Conservation (phyloP, 352 stramenopile species). For the Globisporangium rhizosaccharum region DNA sequence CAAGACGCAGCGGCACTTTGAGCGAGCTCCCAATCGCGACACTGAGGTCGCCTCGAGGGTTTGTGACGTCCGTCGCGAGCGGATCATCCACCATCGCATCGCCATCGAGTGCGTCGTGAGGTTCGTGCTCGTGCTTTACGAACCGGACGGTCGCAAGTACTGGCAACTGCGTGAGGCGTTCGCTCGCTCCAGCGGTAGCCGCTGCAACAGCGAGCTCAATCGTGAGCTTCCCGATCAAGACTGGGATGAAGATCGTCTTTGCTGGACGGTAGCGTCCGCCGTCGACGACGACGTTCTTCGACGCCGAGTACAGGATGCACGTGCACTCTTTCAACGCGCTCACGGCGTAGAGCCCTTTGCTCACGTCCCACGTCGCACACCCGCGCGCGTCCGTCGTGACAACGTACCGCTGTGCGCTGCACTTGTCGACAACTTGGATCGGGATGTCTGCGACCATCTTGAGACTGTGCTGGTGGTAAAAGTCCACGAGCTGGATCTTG, state of each 20-base stretch:
- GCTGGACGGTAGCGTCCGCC: slow-evolving; percentile 45
- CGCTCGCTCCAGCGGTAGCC: neutral
- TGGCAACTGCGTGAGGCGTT: neutral
- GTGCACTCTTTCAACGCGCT: slow-evolving; percentile 40
- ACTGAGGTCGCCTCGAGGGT: too few species aligned
- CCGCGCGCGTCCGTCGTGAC: slow-evolving; percentile 37
- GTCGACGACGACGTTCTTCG: slow-evolving; percentile 64
- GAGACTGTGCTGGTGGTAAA: slow-evolving; percentile 42
- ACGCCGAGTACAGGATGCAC: slow-evolving; percentile 61
- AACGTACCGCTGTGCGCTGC: slow-evolving; percentile 37
- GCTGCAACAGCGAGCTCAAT: slow-evolving; percentile 23
- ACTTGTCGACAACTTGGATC: slow-evolving; percentile 52
- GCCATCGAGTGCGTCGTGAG: neutral
- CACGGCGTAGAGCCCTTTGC: slow-evolving; percentile 57
- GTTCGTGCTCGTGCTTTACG: slow-evolving; percentile 1
- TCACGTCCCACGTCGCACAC: slow-evolving; percentile 44
- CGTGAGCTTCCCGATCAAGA: slow-evolving; percentile 48
- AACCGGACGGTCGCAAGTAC: slow-evolving; percentile 4
- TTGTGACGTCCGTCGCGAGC: neutral
- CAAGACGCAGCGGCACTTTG: slow-evolving; percentile 38
- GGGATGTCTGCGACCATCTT: slow-evolving; percentile 40
- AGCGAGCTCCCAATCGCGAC: slow-evolving; percentile 19
- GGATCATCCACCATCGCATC: neutral
- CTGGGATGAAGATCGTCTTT: slow-evolving; percentile 43
- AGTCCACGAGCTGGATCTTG: slow-evolving; percentile 59